Evolutionary conservation across 1,284 basidiomycete genomes (phyloP), one percentile per base, ranked within the genome.

Genomic region (Fistulinella cinereoalba): DNA sequence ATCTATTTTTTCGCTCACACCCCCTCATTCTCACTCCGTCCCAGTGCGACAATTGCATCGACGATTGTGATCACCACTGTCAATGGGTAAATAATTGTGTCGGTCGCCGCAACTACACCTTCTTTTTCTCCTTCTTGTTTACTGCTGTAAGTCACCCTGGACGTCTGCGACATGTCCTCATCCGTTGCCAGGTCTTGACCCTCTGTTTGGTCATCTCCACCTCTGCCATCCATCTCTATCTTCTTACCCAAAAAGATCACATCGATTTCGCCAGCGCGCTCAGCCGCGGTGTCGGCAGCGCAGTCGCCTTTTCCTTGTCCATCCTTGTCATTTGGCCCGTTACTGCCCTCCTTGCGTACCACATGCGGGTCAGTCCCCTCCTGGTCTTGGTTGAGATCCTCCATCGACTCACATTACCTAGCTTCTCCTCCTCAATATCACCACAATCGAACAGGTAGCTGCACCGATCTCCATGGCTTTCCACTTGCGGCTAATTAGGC

Each of bases 31-130:
- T 56, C 43, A 49, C 37, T 28, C 40, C 45, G 3, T 29, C 40
- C 1, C 57, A 92, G 86, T 97, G 93, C 65, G 91, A 95, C 56
- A 96, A 97, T 63, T 97, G 94, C 61, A 89, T 96, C 19, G 93
- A 96, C 56, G 86, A 85, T 19, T 85, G 82, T 58, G 86, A 95
- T 62, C 92, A 95, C 62, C 92, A 96, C 67, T 97, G 94, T 57
- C 89, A 93, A 55, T 97, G 93, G 84, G 82, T 97, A 27, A 95
- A 96, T 67, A 94, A 92, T 61, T 97, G 93, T 62, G 77, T 97
- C 37, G 93, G 94, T 4, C 80, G 88, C 41, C 83, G 92, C 41
- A 97, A 96, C 65, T 97, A 97, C 67, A 88, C 90, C 21, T 79
- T 85, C 19, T 97, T 97, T 70, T 84, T 95, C 55, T 80, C 80